Evolutionary conservation across 495 filamentous ascomycete genomes (phyloP), one percentile per base, ranked within the genome.

Genomic region (Talaromyces thailandensis): DNA sequence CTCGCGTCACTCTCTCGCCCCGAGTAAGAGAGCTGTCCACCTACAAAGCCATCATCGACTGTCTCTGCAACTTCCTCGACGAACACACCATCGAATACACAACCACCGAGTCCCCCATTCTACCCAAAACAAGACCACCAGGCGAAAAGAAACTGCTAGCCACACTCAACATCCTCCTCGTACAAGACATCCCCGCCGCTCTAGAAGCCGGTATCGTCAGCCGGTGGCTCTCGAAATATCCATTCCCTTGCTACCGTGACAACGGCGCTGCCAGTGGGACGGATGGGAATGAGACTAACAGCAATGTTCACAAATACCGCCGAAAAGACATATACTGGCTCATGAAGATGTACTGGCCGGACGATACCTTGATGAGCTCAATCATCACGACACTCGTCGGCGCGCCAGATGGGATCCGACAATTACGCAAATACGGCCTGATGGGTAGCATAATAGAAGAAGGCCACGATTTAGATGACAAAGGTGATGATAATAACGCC

Each of bases 141-240:
- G 72, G 72, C 21, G 78, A 81, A 48, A 76, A 71, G 58, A 78
- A 78, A 40, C 76, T 75, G 0, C 63, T 81, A 4, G 66, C 66
- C 1, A 71, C 71, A n/a, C 59, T 80, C 16, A 75, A 75, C 28
- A 64, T 73, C 3, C 67, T 79, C 14, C 68, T 80, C 4, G 72
- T 67, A 24, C 71, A 75, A 43, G 75, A 78, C 35, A 63, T 78
- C 2, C 68, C 76, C 0, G 71, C 64, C 12, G 76, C 75, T 3
- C 45, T 79, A 31, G 71, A 77, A 63, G 76, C 79, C 2, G 79
- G 79, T 8, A 62, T 83, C 3, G 64, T 83, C 18, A 76, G 71
- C 45, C 71, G 74, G 4, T 83, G 81, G 81, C 74, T 83, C 6
- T 61, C 57, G 56, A 74, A 76, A 24, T 83, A 82, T 62, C 81